Conservation (phyloP, 768 basidiomycete genomes). For the Boletus sp. region DNA sequence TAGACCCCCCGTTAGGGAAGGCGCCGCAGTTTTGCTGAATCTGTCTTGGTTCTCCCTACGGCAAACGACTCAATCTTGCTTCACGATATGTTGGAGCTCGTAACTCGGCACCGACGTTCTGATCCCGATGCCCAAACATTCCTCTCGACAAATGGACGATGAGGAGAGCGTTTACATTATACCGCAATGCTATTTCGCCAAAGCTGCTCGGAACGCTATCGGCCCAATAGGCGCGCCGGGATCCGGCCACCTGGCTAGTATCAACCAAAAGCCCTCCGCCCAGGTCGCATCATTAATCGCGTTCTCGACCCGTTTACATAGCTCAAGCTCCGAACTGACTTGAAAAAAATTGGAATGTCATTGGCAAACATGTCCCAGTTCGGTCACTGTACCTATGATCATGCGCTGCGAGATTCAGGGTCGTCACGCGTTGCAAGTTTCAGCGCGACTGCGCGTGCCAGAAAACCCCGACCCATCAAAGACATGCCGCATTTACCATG, state of each 20-base stretch:
- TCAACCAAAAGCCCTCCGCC: constrained; percentile 25
- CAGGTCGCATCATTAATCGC: constrained; percentile 21
- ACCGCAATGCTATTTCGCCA: background rate
- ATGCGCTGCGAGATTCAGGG: constrained; percentile 20
- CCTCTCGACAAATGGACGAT: background rate
- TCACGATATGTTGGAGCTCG: constrained; percentile 1
- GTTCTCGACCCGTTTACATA: constrained; percentile 16
- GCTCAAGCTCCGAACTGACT: constrained; percentile 21
- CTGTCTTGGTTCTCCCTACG: constrained; percentile 27
- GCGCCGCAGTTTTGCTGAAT: constrained; percentile 15
- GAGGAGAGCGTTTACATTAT: background rate
- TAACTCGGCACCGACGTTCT: constrained; percentile 21
- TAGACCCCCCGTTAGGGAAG: constrained; percentile 19
- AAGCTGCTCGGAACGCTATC: background rate
- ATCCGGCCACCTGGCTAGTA: constrained; percentile 1
- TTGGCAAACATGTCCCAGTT: background rate
- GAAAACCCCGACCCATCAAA: constrained; percentile 23
- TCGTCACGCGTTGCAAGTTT: constrained; percentile 13
- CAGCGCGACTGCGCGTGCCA: constrained; percentile 18
- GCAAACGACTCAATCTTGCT: constrained; percentile 10
- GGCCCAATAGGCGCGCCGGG: constrained; percentile 5
- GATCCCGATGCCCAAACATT: constrained; percentile 12
- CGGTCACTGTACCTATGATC: background rate
- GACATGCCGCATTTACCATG: constrained; percentile 9
- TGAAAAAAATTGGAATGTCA: background rate